These are phyloP conservation scores for Ophiocordyceps camponoti-rufipedis DNA, from an alignment of 2,329 filamentous ascomycete genomes.

Conservation along the genomic window DNA sequence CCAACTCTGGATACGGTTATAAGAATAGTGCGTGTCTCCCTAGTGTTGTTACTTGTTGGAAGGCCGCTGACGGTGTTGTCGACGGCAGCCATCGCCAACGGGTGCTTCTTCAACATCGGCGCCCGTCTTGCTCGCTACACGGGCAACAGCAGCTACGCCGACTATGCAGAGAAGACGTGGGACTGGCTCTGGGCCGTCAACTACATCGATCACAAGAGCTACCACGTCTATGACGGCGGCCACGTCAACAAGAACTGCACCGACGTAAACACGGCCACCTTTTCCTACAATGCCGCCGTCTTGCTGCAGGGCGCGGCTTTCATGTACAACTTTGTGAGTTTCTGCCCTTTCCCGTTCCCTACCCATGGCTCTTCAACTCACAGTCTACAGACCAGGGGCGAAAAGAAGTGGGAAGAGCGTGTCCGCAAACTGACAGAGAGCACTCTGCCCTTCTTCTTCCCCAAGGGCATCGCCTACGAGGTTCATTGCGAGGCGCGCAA, in stretches of 20 bases:
- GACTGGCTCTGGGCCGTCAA: conserved; percentile 38
- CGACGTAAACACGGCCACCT: conserved; percentile 41
- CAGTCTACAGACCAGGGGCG: conserved; percentile 26
- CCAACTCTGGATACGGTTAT: conserved; percentile 61
- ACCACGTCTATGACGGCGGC: conserved; percentile 46
- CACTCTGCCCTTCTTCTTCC: conserved; percentile 32
- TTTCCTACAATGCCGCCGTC: conserved; percentile 48
- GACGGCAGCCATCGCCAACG: conserved; percentile 35
- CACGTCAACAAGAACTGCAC: conserved; percentile 40
- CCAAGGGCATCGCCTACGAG: conserved; percentile 43
- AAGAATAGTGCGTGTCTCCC: conserved; percentile 34
- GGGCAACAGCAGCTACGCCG: conserved; percentile 42
- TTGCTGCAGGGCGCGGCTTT: conserved; percentile 45
- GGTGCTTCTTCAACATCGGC: conserved; percentile 44
- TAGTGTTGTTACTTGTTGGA: no score
- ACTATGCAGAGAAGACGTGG: conserved; percentile 42
- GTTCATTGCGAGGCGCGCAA: conserved; percentile 41
- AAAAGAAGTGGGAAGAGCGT: conserved; percentile 33
- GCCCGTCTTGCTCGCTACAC: conserved; percentile 58
- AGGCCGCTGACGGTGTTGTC: no score
- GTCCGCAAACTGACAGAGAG: conserved; percentile 35
- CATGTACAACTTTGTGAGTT: conserved; percentile 45
- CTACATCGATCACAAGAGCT: conserved; percentile 40
- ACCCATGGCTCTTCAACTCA: conserved; percentile 17
- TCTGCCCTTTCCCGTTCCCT: no score